phyloP scores from a whole-genome alignment of 495 filamentous ascomycete genomes.

The Sordaria brevicollis region DNA sequence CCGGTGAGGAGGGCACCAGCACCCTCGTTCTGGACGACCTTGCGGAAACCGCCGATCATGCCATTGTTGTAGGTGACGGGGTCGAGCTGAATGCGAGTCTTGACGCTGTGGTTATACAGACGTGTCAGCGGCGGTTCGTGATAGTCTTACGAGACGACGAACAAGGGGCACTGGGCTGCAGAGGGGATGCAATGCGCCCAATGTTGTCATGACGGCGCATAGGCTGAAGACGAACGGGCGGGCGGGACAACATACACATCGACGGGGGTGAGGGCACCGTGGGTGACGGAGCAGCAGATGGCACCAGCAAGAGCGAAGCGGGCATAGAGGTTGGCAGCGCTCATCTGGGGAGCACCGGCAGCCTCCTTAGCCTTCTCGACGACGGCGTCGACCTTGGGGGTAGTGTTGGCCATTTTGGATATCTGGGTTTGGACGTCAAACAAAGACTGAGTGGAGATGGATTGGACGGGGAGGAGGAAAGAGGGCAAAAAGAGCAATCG shows the following conservation, averaged over 20 bases:
- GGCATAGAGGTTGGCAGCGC: slow-evolving; percentile 54
- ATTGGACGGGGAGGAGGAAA: slow-evolving; percentile 11
- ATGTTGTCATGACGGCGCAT: background rate
- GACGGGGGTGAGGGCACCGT: slow-evolving; percentile 84
- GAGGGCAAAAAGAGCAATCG: slow-evolving; percentile 12
- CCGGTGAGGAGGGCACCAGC: slow-evolving; percentile 82
- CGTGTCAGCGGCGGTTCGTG: slow-evolving; percentile 7
- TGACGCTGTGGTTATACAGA: slow-evolving; percentile 52
- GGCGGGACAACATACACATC: slow-evolving; percentile 70
- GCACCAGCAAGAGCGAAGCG: slow-evolving; percentile 89
- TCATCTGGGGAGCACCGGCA: slow-evolving; percentile 23
- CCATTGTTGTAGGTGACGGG: slow-evolving; percentile 82
- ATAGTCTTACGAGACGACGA: background rate
- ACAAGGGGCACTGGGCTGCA: background rate
- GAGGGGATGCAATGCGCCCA: background rate
- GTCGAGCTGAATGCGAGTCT: slow-evolving; percentile 91
- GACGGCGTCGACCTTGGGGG: slow-evolving; percentile 28
- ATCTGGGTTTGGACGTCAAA: background rate
- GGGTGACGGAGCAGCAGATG: slow-evolving; percentile 88
- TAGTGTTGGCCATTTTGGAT: slow-evolving; percentile 14
- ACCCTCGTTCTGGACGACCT: slow-evolving; percentile 77
- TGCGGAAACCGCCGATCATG: slow-evolving; percentile 75
- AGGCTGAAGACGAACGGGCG: background rate
- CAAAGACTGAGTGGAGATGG: slow-evolving; percentile 21
- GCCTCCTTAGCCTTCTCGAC: slow-evolving; percentile 21